A percentile compares a stretch with the other conserved stretches of the same genome.
Conservation (phyloP, 148 eudicot species). For the Rhododendron molle region DNA sequence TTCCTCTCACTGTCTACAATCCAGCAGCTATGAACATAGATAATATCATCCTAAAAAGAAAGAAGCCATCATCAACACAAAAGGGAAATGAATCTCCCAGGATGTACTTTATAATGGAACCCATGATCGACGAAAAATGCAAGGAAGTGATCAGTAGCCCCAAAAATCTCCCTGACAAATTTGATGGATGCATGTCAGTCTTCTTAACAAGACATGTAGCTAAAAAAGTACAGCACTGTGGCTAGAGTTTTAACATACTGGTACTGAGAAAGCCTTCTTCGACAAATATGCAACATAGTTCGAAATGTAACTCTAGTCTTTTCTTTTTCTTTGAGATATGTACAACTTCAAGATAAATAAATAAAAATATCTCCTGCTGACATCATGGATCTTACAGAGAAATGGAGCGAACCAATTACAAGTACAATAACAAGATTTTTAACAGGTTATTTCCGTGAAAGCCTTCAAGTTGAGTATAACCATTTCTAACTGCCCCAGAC, state of each 20-base stretch:
- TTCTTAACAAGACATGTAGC: background rate
- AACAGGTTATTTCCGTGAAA: background rate
- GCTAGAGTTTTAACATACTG: background rate
- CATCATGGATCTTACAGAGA: background rate
- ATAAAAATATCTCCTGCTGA: background rate
- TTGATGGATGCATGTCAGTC: background rate
- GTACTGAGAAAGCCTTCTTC: background rate
- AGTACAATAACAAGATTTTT: background rate
- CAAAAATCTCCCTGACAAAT: background rate
- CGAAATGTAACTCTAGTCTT: background rate
- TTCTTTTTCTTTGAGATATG: background rate
- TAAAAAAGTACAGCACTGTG: background rate
- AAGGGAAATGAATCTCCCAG: background rate
- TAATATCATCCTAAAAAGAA: conserved; percentile 64
- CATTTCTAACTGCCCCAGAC: background rate
- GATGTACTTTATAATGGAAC: background rate
- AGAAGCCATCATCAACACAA: background rate
- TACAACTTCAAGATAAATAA: background rate
- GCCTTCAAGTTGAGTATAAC: background rate
- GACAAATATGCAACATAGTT: background rate
- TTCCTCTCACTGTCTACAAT: conserved; percentile 38
- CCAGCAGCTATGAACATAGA: conserved; percentile 57
- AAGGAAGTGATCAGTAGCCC: background rate
- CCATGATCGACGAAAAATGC: conserved; percentile 1
- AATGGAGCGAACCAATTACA: background rate